Evolutionary conservation across 345 rosid species (phyloP).

Genomic region (Salix dunnii): DNA sequence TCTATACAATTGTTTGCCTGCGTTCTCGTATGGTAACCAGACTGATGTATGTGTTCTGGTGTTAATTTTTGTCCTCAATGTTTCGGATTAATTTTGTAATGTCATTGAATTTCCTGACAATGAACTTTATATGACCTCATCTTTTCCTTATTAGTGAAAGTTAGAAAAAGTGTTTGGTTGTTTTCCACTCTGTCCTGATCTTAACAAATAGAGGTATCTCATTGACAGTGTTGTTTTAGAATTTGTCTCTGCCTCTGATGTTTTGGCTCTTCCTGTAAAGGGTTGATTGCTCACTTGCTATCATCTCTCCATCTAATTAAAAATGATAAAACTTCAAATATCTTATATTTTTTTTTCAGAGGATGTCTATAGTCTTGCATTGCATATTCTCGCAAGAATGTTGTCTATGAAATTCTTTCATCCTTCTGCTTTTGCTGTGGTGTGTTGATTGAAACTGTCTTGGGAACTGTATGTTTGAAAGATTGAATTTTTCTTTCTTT

Average conservation of each 20-base stretch:
- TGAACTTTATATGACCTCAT: no score
- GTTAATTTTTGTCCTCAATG: conserved; percentile 18
- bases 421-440: neutral
- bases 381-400: no score
- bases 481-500: no score
- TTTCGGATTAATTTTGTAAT: neutral
- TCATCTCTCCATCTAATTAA: neutral
- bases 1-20: conserved; percentile 84
- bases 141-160: no score
- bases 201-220: no score
- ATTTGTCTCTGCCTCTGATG: neutral
- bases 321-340: neutral
- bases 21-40: conserved; percentile 66
- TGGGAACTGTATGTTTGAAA: no score
- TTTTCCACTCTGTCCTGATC: no score
- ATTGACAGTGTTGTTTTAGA: neutral
- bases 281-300: neutral
- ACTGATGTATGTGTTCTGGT: conserved; percentile 87
- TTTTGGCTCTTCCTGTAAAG: neutral
- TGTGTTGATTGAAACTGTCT: neutral
- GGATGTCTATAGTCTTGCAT: no score
- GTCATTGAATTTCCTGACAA: neutral
- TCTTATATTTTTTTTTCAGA: neutral
- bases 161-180: no score
- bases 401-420: neutral